Conservation (phyloP, 805 yeast genomes). For the Yamadazyma laniorum region DNA sequence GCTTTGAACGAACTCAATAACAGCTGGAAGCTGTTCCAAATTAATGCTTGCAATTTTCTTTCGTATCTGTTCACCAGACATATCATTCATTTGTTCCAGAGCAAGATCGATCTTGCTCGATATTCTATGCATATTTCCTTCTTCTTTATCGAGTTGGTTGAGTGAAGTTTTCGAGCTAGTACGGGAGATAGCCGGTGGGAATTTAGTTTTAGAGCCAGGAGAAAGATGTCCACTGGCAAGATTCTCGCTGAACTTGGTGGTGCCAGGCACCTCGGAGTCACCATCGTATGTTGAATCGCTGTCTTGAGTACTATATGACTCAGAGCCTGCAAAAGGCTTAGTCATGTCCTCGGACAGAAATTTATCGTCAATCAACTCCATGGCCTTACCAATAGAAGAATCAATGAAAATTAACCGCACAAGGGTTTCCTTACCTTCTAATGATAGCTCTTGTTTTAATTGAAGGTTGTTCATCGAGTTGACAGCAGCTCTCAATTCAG, state of each 20-base stretch:
- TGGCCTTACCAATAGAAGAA: conserved; percentile 61
- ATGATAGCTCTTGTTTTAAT: conserved; percentile 50
- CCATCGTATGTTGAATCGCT: not conserved
- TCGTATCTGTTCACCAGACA: conserved; percentile 41
- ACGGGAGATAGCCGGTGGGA: conserved; percentile 19
- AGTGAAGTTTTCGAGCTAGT: conserved; percentile 32
- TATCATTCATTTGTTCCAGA: conserved; percentile 9
- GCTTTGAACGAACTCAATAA: conserved; percentile 29
- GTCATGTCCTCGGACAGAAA: conserved; percentile 23
- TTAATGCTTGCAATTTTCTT: conserved; percentile 28
- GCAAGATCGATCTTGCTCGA: conserved; percentile 20
- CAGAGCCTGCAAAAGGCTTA: not conserved
- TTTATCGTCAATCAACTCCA: conserved; percentile 40
- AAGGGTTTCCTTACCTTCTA: conserved; percentile 74
- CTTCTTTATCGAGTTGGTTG: conserved; percentile 36
- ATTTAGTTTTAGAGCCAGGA: not conserved
- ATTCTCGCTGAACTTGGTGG: too few relatives aligned
- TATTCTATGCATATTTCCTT: conserved; percentile 41
- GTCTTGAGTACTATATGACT: not conserved
- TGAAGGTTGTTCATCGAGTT: conserved; percentile 59
- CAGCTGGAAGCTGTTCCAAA: conserved; percentile 33
- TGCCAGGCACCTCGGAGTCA: not conserved
- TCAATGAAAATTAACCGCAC: conserved; percentile 68
- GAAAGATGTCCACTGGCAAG: not conserved
- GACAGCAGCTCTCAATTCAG: conserved; percentile 30